Conservation (phyloP, 805 yeast genomes). For the Candida fluviatilis region DNA sequence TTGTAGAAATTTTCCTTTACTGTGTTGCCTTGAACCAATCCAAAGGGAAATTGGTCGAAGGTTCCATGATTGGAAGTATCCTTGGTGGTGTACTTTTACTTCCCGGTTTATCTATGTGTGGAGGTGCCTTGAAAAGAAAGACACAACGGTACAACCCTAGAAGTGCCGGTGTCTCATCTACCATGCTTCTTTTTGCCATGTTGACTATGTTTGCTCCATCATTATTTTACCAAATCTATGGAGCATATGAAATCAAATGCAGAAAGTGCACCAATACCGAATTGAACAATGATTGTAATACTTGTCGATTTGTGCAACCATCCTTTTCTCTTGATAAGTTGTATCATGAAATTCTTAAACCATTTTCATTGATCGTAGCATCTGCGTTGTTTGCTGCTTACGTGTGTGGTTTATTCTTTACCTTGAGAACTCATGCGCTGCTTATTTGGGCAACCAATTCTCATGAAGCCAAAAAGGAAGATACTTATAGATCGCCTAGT, state of each 20-base stretch:
- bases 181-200: slow-evolving; percentile 88
- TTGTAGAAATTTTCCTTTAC: slow-evolving; percentile 89
- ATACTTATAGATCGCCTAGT: slow-evolving; percentile 33
- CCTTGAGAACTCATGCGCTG: slow-evolving; percentile 94
- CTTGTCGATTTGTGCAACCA: slow-evolving; percentile 77
- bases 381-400: slow-evolving; percentile 77
- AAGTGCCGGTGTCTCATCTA: slow-evolving; percentile 95
- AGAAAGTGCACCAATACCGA: slow-evolving; percentile 39
- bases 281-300: slow-evolving; percentile 46
- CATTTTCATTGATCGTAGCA: slow-evolving; percentile 80
- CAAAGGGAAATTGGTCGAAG: slow-evolving; percentile 89
- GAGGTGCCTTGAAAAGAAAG: slow-evolving; percentile 88
- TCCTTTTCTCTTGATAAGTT: slow-evolving; percentile 65
- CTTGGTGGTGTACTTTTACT: slow-evolving; percentile 85
- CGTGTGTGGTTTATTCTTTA: slow-evolving; percentile 84
- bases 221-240: slow-evolving; percentile 82
- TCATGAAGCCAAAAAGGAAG: slow-evolving; percentile 30
- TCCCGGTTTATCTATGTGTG: slow-evolving; percentile 97
- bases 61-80: slow-evolving; percentile 90
- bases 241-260: slow-evolving; percentile 77
- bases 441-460: slow-evolving; percentile 77
- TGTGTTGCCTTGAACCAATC: slow-evolving; percentile 85
- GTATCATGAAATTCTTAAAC: slow-evolving; percentile 67
- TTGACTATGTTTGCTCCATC: slow-evolving; percentile 93
- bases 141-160: slow-evolving; percentile 95